Conservation (phyloP, 179 eudicot species). For the Sideroxylon spinosum region DNA sequence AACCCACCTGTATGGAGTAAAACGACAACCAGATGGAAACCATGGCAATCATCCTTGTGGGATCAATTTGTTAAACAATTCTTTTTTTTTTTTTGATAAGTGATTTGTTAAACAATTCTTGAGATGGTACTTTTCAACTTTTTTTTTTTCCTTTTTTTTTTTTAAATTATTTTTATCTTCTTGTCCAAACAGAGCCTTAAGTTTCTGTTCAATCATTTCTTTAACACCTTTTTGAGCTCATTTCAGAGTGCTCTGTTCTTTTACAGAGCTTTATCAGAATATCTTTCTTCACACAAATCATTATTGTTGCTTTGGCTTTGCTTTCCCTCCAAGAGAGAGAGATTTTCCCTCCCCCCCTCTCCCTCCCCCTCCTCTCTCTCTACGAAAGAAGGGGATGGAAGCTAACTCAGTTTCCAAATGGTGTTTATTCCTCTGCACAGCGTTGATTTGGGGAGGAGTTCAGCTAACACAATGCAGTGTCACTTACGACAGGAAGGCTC, state of each 20-base stretch:
- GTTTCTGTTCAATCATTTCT: neutral
- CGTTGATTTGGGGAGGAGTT: slow-evolving; percentile 27
- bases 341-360: neutral
- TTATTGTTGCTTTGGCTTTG: neutral
- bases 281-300: neutral
- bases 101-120: neutral
- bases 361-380: neutral
- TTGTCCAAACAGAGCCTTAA: slow-evolving; percentile 1
- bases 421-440: slow-evolving; percentile 18
- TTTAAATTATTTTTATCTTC: neutral
- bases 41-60: neutral
- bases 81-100: no score
- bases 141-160: neutral
- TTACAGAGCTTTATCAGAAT: neutral
- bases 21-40: neutral
- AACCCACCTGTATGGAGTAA: neutral
- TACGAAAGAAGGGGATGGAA: slow-evolving; percentile 20
- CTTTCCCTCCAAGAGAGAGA: slow-evolving; percentile 11
- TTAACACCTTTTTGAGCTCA: neutral
- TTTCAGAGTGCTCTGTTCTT: slow-evolving; percentile 2
- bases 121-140: neutral
- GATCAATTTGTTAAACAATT: neutral
- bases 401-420: slow-evolving; percentile 33
- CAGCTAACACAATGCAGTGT: slow-evolving; percentile 31
- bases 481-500: slow-evolving; percentile 32